A percentile compares a stretch with the other conserved stretches of the same genome.
These are phyloP conservation scores for Sugiyamaella boreocaroliniensis DNA, from an alignment of 805 yeast species.

Conservation along the genomic window DNA sequence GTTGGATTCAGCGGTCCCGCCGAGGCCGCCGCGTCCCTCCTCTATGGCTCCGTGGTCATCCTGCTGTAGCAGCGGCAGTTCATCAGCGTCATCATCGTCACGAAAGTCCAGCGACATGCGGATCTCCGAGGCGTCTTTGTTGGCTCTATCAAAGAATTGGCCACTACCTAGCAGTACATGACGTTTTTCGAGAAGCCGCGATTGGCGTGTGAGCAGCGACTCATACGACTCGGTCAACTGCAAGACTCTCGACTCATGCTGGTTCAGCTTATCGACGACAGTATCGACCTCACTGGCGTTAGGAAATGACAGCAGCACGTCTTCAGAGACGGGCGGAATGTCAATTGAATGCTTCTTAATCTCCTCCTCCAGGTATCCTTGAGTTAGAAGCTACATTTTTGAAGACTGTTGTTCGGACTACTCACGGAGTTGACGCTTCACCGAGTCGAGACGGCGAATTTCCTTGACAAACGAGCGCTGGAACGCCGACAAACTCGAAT, in stretches of 20 bases:
- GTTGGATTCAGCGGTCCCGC: constrained; percentile 1
- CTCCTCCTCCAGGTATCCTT: constrained; percentile 25
- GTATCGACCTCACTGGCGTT: constrained; percentile 64
- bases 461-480: constrained; percentile 88
- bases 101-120: constrained; percentile 22
- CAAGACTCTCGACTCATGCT: constrained; percentile 62
- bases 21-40: constrained; percentile 7
- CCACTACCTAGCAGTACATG: constrained; percentile 48
- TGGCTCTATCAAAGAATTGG: constrained; percentile 40
- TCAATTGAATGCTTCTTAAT: constrained; percentile 25
- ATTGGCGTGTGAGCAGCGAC: constrained; percentile 52
- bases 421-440: constrained; percentile 67
- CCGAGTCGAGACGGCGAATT: constrained; percentile 71
- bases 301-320: constrained; percentile 21
- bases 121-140: constrained; percentile 24
- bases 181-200: constrained; percentile 63
- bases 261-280: constrained; percentile 51
- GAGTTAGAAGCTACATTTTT: background rate
- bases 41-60: constrained; percentile 14
- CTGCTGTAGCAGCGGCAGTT: constrained; percentile 10
- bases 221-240: constrained; percentile 65
- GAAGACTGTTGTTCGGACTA: no score
- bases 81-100: constrained; percentile 20
- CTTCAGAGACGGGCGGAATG: constrained; percentile 30
- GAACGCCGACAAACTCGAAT: constrained; percentile 67